A percentile compares a stretch with the other conserved stretches of the same genome.
These are phyloP conservation scores for Microcyclospora pomicola DNA, from an alignment of 2,329 filamentous ascomycete genomes.

Conservation along the genomic window DNA sequence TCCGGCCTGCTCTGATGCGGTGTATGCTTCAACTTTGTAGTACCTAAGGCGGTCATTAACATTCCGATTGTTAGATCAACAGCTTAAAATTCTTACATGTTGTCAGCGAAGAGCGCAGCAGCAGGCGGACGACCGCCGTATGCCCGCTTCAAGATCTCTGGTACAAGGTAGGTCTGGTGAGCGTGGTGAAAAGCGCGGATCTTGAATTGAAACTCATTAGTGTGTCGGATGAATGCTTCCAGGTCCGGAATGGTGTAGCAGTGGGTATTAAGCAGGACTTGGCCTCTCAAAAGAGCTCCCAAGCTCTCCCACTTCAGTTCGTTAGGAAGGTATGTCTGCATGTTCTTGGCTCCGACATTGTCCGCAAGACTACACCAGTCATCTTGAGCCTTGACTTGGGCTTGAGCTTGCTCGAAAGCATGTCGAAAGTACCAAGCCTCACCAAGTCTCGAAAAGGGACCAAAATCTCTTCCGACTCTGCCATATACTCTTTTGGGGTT, in stretches of 20 bases:
- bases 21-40: slow-evolving; percentile 52
- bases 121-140: slow-evolving; percentile 27
- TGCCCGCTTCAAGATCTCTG: slow-evolving; percentile 39
- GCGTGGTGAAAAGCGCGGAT: slow-evolving; percentile 58
- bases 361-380: slow-evolving; percentile 53
- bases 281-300: slow-evolving; percentile 48
- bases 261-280: slow-evolving; percentile 57
- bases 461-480: slow-evolving; percentile 34
- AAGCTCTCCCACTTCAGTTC: slow-evolving; percentile 51
- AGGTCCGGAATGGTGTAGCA: slow-evolving; percentile 57
- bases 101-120: slow-evolving; percentile 56
- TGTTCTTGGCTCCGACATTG: slow-evolving; percentile 34
- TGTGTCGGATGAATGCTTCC: slow-evolving; percentile 55
- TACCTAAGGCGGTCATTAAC: slow-evolving; percentile 21
- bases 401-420: slow-evolving; percentile 49
- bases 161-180: slow-evolving; percentile 51
- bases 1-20: slow-evolving; percentile 51
- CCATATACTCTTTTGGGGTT: slow-evolving; percentile 53
- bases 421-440: slow-evolving; percentile 58
- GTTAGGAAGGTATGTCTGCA: slow-evolving; percentile 46
- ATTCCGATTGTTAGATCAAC: no score
- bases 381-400: slow-evolving; percentile 46
- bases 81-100: slow-evolving; percentile 32
- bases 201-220: slow-evolving; percentile 56
- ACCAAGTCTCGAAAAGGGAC: slow-evolving; percentile 48